Evolutionary conservation across 352 stramenopile species (phyloP).

Genomic region (Phytophthora sp.): DNA sequence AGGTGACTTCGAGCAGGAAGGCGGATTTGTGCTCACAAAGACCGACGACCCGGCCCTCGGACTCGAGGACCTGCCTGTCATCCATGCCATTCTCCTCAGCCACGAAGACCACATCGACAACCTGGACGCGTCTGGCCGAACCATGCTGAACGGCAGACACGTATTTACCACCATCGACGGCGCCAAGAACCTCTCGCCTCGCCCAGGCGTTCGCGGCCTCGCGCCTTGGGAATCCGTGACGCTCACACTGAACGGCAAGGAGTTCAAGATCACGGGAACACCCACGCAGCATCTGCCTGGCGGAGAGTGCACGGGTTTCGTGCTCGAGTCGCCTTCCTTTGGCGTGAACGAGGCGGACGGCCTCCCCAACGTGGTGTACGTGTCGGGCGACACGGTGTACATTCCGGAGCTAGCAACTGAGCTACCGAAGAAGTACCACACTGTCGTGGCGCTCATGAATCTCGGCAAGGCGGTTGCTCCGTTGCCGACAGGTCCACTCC

Average conservation of each 20-base stretch:
- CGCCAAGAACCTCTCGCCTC: too few species aligned
- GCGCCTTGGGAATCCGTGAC: conserved; percentile 33
- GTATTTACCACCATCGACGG: conserved; percentile 52
- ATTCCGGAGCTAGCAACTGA: conserved; percentile 33
- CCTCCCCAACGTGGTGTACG: conserved; percentile 47
- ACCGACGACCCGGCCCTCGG: too few species aligned
- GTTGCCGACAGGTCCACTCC: conserved; percentile 10
- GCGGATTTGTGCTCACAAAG: too few species aligned
- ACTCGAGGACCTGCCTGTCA: too few species aligned
- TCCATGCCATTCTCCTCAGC: too few species aligned
- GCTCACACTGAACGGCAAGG: too few species aligned
- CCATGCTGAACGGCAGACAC: conserved; percentile 47
- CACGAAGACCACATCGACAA: conserved; percentile 55
- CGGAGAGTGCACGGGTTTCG: conserved; percentile 44
- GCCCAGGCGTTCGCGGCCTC: too few species aligned
- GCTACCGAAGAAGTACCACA: conserved; percentile 39
- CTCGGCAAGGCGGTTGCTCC: conserved; percentile 34
- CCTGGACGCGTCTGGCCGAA: conserved; percentile 39
- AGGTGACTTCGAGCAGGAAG: too few species aligned
- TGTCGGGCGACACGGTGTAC: conserved; percentile 51
- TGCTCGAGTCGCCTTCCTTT: conserved; percentile 44
- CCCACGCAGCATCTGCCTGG: conserved; percentile 43
- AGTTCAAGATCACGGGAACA: conserved; percentile 54
- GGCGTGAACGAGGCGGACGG: too few species aligned
- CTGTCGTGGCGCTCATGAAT: conserved; percentile 46